Evolutionary conservation across 2,329 filamentous ascomycete species (phyloP).

Genomic region (Parafenestella ontariensis): DNA sequence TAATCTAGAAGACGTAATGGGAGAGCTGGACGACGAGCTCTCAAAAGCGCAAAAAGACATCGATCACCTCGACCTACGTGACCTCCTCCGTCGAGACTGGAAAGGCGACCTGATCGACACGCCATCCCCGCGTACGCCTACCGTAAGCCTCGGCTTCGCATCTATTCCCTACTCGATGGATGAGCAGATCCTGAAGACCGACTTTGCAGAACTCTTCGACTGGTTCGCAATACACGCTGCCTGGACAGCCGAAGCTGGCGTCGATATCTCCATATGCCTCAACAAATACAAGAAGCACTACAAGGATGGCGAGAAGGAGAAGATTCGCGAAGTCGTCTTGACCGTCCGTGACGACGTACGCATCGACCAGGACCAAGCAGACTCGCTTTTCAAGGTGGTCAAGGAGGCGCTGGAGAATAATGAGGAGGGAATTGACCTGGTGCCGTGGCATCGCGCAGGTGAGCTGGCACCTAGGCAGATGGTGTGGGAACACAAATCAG

Average conservation of each 20-base stretch:
- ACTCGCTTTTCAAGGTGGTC: slow-evolving; percentile 52
- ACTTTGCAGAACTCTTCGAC: slow-evolving; percentile 56
- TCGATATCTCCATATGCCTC: slow-evolving; percentile 54
- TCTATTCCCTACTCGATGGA: slow-evolving; percentile 57
- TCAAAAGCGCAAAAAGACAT: slow-evolving; percentile 54
- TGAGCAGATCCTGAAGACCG: slow-evolving; percentile 55
- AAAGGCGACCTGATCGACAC: slow-evolving; percentile 58
- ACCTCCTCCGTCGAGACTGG: slow-evolving; percentile 57
- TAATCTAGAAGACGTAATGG: slow-evolving; percentile 52
- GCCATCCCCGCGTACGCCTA: slow-evolving; percentile 54
- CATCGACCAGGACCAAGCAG: slow-evolving; percentile 54
- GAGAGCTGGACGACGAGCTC: slow-evolving; percentile 51
- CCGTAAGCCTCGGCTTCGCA: slow-evolving; percentile 56
- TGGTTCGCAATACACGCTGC: slow-evolving; percentile 59
- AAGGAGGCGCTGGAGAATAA: slow-evolving; percentile 52
- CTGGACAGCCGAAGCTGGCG: slow-evolving; percentile 55
- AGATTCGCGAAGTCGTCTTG: slow-evolving; percentile 56
- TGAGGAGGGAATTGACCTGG: slow-evolving; percentile 47
- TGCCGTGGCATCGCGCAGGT: slow-evolving; percentile 53
- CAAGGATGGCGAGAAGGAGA: slow-evolving; percentile 52
- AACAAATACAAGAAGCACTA: slow-evolving; percentile 56
- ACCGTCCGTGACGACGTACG: slow-evolving; percentile 55
- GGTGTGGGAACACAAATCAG: slow-evolving; percentile 54
- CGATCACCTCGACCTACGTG: slow-evolving; percentile 51
- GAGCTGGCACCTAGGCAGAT: slow-evolving; percentile 55